Evolutionary conservation across 768 basidiomycete genomes (phyloP).

Genomic region (Dentipellis fragilis): DNA sequence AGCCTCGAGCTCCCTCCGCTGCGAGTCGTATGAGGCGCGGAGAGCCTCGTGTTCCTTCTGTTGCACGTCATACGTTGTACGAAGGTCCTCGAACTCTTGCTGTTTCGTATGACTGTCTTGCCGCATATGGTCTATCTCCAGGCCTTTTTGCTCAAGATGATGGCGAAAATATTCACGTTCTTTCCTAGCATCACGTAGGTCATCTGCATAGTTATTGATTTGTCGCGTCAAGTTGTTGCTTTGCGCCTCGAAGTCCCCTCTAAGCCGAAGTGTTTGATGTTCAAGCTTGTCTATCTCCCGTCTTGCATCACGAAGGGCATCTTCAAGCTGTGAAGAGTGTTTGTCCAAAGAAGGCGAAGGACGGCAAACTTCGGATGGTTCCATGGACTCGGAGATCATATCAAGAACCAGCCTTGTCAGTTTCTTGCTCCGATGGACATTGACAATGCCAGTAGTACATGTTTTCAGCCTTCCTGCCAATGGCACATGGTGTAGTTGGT

Average conservation of each 20-base stretch:
- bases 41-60: neutral
- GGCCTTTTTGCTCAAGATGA: neutral
- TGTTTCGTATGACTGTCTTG: no score
- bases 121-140: neutral
- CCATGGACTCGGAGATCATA: neutral
- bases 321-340: neutral
- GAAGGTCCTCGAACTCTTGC: neutral
- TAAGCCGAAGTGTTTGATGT: neutral
- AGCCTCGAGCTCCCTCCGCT: neutral
- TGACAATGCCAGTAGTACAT: no score
- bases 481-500: conserved; percentile 4
- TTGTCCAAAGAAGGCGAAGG: neutral
- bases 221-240: neutral
- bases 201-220: neutral
- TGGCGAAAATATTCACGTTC: neutral
- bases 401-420: no score
- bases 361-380: neutral
- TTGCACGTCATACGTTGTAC: neutral
- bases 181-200: neutral
- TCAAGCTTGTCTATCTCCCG: neutral
- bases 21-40: neutral
- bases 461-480: no score
- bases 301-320: neutral
- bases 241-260: neutral
- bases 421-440: no score